Evolutionary conservation across 176 grass and related monocot species (phyloP), one percentile per base, ranked within the genome.

Genomic region (Carex littledalei): DNA sequence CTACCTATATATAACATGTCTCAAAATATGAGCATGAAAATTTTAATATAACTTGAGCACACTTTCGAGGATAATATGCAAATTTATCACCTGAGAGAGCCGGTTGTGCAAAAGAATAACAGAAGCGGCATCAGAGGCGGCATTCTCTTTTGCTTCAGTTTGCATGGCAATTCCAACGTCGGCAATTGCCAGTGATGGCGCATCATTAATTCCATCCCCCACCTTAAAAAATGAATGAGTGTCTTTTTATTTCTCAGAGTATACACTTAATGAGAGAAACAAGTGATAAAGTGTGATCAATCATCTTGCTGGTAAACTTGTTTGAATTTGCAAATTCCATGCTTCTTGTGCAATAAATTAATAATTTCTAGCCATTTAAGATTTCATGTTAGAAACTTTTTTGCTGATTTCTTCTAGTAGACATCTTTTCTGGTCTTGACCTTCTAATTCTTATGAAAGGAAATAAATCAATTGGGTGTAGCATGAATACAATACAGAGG

Each of bases 201-300:
- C 95, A 81, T 98, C 95, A 72, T 98, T 98, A 88, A 98, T 98
- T 45, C 95, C 93, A 66, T 98, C 93, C 9, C 95, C 95, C 84
- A 93, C 93, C 95, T 98, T 60, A 41, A 78, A 66, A 88, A 74
- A 15, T 20, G 78, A 89, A 64, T 31, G 87, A 50, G 12, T 37
- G 24, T 76, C 34, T 34, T 52, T 34, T 52, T 83, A 18, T n/a
- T 81, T 21, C 35, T 39, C 5, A 22, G 21, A 55, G 4, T 34
- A 78, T 55, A 29, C 43, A 56, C 53, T 55, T 56, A 9, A 56
- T 79, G 18, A 78, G 11, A 78, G 59, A 81, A 58, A 63, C 79
- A 79, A 16, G 15, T 4, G 16, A 60, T 8, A 59, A 59, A 80
- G 13, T 58, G 37, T 56, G 49, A 31, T 78, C n/a, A 1, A 56